Conservation (phyloP, 1,139 yeast genomes). For the Diutina rugosa region DNA sequence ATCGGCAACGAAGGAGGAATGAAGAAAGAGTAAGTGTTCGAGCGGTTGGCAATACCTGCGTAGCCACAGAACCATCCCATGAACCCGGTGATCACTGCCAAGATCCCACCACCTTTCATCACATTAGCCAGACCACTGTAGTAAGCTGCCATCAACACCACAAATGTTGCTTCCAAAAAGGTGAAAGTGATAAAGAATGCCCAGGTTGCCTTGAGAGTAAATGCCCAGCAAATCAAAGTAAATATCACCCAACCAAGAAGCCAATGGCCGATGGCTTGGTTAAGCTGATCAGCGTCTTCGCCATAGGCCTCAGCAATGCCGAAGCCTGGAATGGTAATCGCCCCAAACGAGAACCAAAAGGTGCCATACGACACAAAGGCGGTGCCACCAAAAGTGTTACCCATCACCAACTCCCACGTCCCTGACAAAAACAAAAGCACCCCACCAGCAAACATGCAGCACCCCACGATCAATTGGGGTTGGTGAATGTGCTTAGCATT, state of each 20-base stretch:
- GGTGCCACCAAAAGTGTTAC: conserved; percentile 25
- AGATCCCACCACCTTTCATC: conserved; percentile 30
- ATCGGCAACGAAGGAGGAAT: conserved; percentile 8
- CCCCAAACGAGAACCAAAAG: conserved; percentile 26
- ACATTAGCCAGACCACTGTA: conserved; percentile 19
- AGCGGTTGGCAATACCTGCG: conserved; percentile 20
- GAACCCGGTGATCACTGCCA: conserved; percentile 27
- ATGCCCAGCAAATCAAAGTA: conserved; percentile 23
- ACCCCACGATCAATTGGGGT: not conserved
- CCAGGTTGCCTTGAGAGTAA: conserved; percentile 31
- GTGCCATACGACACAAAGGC: conserved; percentile 24
- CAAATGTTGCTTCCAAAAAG: conserved; percentile 24
- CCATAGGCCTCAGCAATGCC: conserved; percentile 19
- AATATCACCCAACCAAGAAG: conserved; percentile 34
- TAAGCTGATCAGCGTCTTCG: conserved; percentile 12
- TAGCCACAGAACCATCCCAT: conserved; percentile 30
- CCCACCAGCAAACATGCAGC: not conserved
- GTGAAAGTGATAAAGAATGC: conserved; percentile 24
- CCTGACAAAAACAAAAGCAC: not conserved
- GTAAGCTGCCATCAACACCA: conserved; percentile 28
- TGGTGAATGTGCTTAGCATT: not conserved
- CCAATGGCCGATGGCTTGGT: conserved; percentile 26
- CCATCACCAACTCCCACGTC: conserved; percentile 4
- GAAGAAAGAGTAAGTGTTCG: conserved; percentile 15
- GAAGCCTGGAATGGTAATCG: conserved; percentile 16